Evolutionary conservation across 495 filamentous ascomycete genomes (phyloP).

Genomic region (Xylaria grammica): DNA sequence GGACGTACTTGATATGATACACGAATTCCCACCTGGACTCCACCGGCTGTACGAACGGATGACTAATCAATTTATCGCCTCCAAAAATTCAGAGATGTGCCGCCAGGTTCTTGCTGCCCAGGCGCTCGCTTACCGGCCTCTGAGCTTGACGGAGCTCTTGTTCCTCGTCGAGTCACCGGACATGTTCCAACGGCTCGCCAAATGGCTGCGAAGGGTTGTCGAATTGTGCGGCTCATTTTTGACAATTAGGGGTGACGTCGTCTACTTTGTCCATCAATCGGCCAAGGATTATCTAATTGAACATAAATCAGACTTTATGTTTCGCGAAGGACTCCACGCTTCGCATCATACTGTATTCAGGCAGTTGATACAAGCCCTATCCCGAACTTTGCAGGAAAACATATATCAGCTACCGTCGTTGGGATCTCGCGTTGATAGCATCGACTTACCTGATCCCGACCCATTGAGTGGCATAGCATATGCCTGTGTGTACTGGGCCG

Average conservation of each 20-base stretch:
- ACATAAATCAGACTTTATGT: conserved; percentile 16
- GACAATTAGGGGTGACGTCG: conserved; percentile 30
- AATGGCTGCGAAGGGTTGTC: conserved; percentile 14
- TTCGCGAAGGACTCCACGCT: too few relatives aligned
- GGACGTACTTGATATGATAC: not conserved
- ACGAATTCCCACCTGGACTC: conserved; percentile 27
- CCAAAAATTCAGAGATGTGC: conserved; percentile 19
- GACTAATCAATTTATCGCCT: conserved; percentile 5
- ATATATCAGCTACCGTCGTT: conserved; percentile 23
- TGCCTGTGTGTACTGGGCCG: conserved; percentile 45
- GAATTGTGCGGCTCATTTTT: conserved; percentile 41
- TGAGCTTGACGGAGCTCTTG: conserved; percentile 27
- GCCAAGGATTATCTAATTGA: conserved; percentile 45
- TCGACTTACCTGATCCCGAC: conserved; percentile 29
- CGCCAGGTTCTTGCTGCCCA: conserved; percentile 23
- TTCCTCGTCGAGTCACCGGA: conserved; percentile 7
- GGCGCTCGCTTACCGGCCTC: conserved; percentile 27
- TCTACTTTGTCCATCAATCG: conserved; percentile 52
- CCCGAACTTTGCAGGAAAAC: conserved; percentile 19
- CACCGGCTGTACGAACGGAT: conserved; percentile 33
- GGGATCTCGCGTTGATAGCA: conserved; percentile 23
- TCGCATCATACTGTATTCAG: conserved; percentile 24
- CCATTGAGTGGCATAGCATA: conserved; percentile 40
- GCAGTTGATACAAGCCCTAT: conserved; percentile 35
- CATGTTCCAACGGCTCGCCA: not conserved